phyloP scores from a whole-genome alignment of 441 rosid genomes.

The Syzygium malaccense region DNA sequence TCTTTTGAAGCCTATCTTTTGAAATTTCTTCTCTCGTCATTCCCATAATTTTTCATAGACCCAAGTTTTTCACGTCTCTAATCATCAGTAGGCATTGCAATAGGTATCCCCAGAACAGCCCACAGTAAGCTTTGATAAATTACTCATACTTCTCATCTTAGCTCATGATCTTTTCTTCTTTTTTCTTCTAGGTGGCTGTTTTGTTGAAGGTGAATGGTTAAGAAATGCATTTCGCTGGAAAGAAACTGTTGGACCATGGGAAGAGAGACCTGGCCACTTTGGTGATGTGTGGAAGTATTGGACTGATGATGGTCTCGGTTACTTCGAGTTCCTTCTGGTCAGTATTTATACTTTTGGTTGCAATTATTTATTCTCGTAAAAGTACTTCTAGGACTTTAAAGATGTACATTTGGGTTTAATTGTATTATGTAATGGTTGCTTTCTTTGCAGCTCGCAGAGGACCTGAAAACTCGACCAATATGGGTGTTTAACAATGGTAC shows the following conservation, averaged over 20 bases:
- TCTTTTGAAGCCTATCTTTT: not conserved
- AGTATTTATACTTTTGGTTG: conserved; percentile 5
- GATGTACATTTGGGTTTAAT: not conserved
- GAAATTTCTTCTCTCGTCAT: not conserved
- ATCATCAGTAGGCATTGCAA: not conserved
- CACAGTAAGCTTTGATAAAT: not conserved
- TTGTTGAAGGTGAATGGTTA: conserved; percentile 88
- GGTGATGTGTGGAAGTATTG: conserved; percentile 94
- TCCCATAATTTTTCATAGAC: not conserved
- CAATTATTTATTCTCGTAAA: not conserved
- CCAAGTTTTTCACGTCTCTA: not conserved
- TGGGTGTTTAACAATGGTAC: conserved; percentile 94
- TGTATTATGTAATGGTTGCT: not conserved
- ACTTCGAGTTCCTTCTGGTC: conserved; percentile 79
- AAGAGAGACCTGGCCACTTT: conserved; percentile 90
- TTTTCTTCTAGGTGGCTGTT: conserved; percentile 68
- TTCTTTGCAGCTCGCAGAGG: conserved; percentile 69
- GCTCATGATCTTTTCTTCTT: not conserved
- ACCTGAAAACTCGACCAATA: conserved; percentile 66
- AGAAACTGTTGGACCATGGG: conserved; percentile 85
- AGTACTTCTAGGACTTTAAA: not conserved
- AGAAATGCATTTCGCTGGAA: conserved; percentile 97
- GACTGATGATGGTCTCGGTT: conserved; percentile 94
- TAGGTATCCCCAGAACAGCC: not conserved
- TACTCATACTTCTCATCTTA: not conserved